Evolutionary conservation across 129 eudicot species (phyloP).

Genomic region (Helianthus tuberosus): DNA sequence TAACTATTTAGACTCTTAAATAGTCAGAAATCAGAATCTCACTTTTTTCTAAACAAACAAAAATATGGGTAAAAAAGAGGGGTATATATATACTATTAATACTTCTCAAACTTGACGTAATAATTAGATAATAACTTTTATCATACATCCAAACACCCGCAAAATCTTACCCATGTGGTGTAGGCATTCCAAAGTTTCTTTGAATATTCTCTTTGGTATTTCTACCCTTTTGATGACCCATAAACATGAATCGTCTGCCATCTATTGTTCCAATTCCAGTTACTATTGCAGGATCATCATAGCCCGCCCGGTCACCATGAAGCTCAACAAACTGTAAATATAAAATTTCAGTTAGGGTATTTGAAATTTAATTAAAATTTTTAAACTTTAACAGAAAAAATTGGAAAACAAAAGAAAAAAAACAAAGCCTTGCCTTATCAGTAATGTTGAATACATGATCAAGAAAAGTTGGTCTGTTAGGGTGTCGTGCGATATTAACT

Average conservation of each 20-base stretch:
- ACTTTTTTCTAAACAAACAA: neutral
- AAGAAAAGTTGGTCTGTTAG: conserved; percentile 94
- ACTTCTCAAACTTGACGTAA: neutral
- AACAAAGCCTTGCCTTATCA: conserved; percentile 50
- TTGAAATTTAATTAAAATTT: neutral
- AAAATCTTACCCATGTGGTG: conserved; percentile 86
- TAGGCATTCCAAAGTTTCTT: conserved; percentile 98
- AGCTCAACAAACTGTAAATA: conserved; percentile 83
- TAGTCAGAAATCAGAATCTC: neutral
- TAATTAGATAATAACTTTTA: no score
- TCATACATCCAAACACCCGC: neutral
- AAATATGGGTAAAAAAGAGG: neutral
- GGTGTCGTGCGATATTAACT: conserved; percentile 89
- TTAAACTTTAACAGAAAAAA: neutral
- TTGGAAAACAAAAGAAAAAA: no score
- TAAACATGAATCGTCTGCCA: conserved; percentile 85
- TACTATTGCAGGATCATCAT: conserved; percentile 89
- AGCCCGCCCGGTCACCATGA: conserved; percentile 84
- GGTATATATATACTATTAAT: neutral
- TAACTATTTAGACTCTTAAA: neutral
- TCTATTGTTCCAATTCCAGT: conserved; percentile 83
- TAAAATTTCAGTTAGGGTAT: conserved; percentile 12
- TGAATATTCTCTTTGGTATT: conserved; percentile 86
- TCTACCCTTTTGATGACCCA: conserved; percentile 94
- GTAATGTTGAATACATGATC: conserved; percentile 90